Evolutionary conservation across 148 eudicot species (phyloP).

Genomic region (Oxyria digyna): DNA sequence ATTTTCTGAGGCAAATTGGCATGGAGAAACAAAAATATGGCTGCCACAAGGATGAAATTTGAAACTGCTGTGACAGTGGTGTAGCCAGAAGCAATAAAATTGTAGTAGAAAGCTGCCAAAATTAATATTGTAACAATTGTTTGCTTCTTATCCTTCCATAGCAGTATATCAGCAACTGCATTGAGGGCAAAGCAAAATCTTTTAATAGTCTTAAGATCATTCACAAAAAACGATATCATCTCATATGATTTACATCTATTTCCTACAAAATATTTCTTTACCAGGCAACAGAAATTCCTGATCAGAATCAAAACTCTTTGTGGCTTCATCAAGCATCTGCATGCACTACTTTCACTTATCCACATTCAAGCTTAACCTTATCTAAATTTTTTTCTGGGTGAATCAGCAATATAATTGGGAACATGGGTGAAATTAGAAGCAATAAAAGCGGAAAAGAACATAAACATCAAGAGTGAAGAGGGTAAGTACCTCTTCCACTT

Average conservation of each 20-base stretch:
- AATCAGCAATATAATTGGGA: not conserved
- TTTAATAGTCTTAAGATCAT: no score
- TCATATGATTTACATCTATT: no score
- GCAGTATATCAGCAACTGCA: constrained; percentile 84
- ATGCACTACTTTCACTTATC: not conserved
- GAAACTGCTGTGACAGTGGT: constrained; percentile 50
- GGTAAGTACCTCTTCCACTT: no score
- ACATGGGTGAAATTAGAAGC: not conserved
- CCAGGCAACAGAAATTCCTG: not conserved
- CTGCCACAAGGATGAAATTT: constrained; percentile 31
- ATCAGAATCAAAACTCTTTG: not conserved
- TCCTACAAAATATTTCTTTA: not conserved
- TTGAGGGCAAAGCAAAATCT: constrained; percentile 2
- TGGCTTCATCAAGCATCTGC: not conserved
- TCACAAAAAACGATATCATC: not conserved
- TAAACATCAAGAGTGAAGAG: not conserved
- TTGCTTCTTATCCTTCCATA: constrained; percentile 66
- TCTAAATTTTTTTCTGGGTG: not conserved
- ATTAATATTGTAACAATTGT: constrained; percentile 27
- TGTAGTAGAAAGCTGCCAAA: no score
- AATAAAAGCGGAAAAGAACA: not conserved
- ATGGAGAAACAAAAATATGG: constrained; percentile 59
- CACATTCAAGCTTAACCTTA: not conserved
- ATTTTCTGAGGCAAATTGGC: constrained; percentile 65
- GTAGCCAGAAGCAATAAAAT: no score